Conservation (phyloP, 2,329 filamentous ascomycete species). For the Bipolaris oryzae region DNA sequence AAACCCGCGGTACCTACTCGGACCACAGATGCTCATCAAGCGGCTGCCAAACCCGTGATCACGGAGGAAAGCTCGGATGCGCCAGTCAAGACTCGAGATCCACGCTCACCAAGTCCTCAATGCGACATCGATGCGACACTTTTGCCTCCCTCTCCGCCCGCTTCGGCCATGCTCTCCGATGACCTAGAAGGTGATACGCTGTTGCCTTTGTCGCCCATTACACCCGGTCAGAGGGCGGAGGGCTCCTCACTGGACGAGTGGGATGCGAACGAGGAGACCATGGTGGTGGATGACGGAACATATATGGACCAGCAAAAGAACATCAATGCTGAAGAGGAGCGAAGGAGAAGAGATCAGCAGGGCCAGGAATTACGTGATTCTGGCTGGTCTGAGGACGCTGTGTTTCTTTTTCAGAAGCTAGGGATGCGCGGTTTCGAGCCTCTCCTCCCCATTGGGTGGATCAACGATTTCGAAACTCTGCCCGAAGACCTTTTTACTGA, state of each 20-base stretch:
- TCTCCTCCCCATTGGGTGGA: constrained; percentile 59
- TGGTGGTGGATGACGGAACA: constrained; percentile 42
- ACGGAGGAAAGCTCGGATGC: constrained; percentile 45
- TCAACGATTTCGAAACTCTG: constrained; percentile 60
- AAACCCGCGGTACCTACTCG: constrained; percentile 32
- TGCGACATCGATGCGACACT: constrained; percentile 32
- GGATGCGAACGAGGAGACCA: constrained; percentile 47
- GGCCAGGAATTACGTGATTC: constrained; percentile 47
- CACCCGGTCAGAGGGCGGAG: constrained; percentile 8
- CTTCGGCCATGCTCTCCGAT: constrained; percentile 24
- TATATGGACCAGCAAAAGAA: constrained; percentile 34
- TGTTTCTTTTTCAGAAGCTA: constrained; percentile 60
- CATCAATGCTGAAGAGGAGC: constrained; percentile 33
- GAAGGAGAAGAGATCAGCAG: constrained; percentile 32
- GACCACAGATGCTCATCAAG: constrained; percentile 7
- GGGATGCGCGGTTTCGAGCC: constrained; percentile 63
- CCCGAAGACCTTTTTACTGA: constrained; percentile 60
- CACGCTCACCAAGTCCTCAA: constrained; percentile 29
- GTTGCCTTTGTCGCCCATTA: constrained; percentile 18
- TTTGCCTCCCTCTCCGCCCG: constrained; percentile 41
- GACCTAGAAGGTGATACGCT: constrained; percentile 44
- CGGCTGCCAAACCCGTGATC: constrained; percentile 3
- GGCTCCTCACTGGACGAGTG: constrained; percentile 29
- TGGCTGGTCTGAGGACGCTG: constrained; percentile 60
- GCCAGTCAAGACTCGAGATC: constrained; percentile 31